Evolutionary conservation across 139 green algal genomes (phyloP), one percentile per base, ranked within the genome.

Genomic region (Volvox reticuliferus): DNA sequence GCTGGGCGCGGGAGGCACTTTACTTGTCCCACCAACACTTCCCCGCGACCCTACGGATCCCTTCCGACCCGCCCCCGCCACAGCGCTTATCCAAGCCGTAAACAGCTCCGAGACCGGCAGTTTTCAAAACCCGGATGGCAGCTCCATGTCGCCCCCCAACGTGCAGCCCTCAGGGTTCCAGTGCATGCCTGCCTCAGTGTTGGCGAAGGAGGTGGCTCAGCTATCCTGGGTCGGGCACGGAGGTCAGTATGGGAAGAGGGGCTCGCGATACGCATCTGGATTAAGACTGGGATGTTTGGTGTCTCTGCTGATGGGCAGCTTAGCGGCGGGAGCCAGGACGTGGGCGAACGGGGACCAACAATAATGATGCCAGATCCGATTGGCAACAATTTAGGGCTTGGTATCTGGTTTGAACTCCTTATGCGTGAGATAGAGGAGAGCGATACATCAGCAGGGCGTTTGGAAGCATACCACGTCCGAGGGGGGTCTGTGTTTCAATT

Each of bases 171-270:
- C 32, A 2, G 86, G 86, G 26, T 90, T 90, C n/a, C 86, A 90
- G 30, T 90, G 86, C 50, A 90, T 90, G 86, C 50, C 73, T 18
- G 50, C 86, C 0, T 62, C 19, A 21, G 6, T 77, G 50, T 32
- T 90, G 73, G 86, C 86, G 19, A 90, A 90, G 73, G 86, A 90
- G 86, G 86, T 90, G 21, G 86, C 86, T 13, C 86, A 90, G 86
- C 86, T 90, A 19, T 84, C 73, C 20, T 90, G 86, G 86, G 86
- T 90, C 1, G 86, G 86, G 17, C 86, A 90, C 69, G 86, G 86
- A 90, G 85, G 85, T 89, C n/a, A 2, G 84, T 65, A 32, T 20
- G 37, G 79, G 12, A 28, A 28, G 65, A 28, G 21, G 65, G 65
- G 65, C 44, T 55, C 44, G 5, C 44, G 44, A 55, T 9, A 55